Percentiles rank a stretch among this genome's conserved stretches.
phyloP scores from a whole-genome alignment of 73 alveolate species.

The Tetrahymena elliotti region DNA sequence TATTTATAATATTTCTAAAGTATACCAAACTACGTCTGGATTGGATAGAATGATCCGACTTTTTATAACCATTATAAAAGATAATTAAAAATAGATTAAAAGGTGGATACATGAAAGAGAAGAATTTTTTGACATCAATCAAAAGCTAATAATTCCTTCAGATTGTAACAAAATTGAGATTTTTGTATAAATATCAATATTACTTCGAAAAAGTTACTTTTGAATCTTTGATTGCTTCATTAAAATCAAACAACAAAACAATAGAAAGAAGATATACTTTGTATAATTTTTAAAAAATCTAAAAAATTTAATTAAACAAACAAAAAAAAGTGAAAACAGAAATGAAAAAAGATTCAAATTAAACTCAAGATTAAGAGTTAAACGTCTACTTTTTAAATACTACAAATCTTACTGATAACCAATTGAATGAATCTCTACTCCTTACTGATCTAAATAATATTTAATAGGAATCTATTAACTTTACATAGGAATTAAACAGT shows the following conservation, averaged over 20 bases:
- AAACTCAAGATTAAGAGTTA: not conserved
- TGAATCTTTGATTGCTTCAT: not conserved
- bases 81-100: no score
- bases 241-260: not conserved
- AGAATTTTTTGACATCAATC: not conserved
- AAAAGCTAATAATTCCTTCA: no score
- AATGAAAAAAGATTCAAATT: not conserved
- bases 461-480: not conserved
- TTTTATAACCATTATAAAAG: not conserved
- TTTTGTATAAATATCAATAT: no score
- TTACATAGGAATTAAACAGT: not conserved
- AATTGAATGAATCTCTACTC: not conserved
- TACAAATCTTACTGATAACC: not conserved
- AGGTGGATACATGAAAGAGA: not conserved
- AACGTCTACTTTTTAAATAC: not conserved
- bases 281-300: not conserved
- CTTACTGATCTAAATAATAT: not conserved
- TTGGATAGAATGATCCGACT: no score
- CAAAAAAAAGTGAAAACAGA: not conserved
- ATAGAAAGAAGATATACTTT: not conserved
- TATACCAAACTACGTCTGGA: no score
- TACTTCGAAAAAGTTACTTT: not conserved
- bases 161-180: not conserved
- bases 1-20: no score
- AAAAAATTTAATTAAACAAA: no score